Evolutionary conservation across 768 basidiomycete species (phyloP).

Genomic region (Xerocomus potaroensis): DNA sequence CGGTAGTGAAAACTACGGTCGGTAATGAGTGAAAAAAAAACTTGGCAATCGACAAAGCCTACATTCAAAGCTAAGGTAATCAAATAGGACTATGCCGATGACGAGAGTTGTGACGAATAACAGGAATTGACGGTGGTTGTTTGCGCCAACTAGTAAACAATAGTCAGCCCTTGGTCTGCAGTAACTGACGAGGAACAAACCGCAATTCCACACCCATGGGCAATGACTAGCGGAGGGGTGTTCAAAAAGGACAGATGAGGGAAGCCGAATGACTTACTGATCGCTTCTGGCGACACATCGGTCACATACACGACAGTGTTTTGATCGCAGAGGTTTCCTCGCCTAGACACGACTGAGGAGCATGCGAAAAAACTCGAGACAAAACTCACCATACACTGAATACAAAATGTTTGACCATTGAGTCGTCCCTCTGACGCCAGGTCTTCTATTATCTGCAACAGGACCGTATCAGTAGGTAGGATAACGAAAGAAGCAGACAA

Average conservation of each 20-base stretch:
- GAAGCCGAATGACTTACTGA: slow-evolving; percentile 57
- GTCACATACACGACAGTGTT: slow-evolving; percentile 92
- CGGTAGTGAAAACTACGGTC: slow-evolving; percentile 51
- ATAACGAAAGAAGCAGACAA: slow-evolving; percentile 21
- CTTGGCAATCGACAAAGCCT: slow-evolving; percentile 27
- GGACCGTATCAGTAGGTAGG: not conserved
- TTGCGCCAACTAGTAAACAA: slow-evolving; percentile 63
- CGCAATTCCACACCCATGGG: slow-evolving; percentile 99
- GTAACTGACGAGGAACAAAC: slow-evolving; percentile 42
- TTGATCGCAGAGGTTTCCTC: slow-evolving; percentile 87
- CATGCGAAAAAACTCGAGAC: not conserved
- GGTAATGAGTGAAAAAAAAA: not conserved
- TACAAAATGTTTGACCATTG: slow-evolving; percentile 96
- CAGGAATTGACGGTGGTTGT: slow-evolving; percentile 95
- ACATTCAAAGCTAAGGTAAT: slow-evolving; percentile 84
- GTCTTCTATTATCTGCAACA: slow-evolving; percentile 76
- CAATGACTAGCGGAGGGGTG: slow-evolving; percentile 62
- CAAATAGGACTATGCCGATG: slow-evolving; percentile 72
- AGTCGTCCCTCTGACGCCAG: slow-evolving; percentile 82
- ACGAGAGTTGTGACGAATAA: slow-evolving; percentile 89
- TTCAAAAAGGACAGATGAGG: slow-evolving; percentile 1
- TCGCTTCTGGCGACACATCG: slow-evolving; percentile 88
- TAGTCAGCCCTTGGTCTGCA: not conserved
- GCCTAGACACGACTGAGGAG: slow-evolving; percentile 40
- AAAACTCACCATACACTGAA: slow-evolving; percentile 79